Conservation (phyloP, 768 basidiomycete genomes). For the Termitomyces eurrhizus region DNA sequence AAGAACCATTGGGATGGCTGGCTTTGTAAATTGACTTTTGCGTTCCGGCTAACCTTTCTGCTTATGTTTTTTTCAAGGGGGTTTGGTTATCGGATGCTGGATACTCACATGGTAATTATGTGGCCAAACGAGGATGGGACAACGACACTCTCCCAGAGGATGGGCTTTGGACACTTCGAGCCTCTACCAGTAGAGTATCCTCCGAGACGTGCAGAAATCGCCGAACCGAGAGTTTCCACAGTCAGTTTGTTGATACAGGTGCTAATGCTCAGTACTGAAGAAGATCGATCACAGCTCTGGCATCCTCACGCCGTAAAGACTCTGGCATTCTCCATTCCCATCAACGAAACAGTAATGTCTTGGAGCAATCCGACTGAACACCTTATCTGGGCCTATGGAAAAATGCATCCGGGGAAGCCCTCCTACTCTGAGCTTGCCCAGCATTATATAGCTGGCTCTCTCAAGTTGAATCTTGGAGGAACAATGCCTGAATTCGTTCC, state of each 20-base stretch:
- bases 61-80: constrained; percentile 31
- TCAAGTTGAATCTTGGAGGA: constrained; percentile 31
- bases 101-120: constrained; percentile 55
- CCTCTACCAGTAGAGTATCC: constrained; percentile 43
- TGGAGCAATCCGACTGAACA: constrained; percentile 23
- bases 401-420: constrained; percentile 22
- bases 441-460: constrained; percentile 32
- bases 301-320: constrained; percentile 30
- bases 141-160: constrained; percentile 56
- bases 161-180: constrained; percentile 41
- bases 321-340: constrained; percentile 39
- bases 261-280: not conserved
- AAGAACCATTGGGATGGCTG: constrained; percentile 47
- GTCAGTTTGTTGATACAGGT: constrained; percentile 19
- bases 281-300: constrained; percentile 17
- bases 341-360: constrained; percentile 30
- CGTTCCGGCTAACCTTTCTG: not conserved
- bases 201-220: constrained; percentile 39
- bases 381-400: constrained; percentile 40
- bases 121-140: constrained; percentile 47
- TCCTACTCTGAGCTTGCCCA: constrained; percentile 18
- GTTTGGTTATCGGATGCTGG: constrained; percentile 47
- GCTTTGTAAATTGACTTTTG: constrained; percentile 36
- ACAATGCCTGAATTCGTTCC: constrained; percentile 19
- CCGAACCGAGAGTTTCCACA: constrained; percentile 30